Evolutionary conservation across 78 protist genomes (phyloP).

Genomic region (Pigoraptor vietnamica): DNA sequence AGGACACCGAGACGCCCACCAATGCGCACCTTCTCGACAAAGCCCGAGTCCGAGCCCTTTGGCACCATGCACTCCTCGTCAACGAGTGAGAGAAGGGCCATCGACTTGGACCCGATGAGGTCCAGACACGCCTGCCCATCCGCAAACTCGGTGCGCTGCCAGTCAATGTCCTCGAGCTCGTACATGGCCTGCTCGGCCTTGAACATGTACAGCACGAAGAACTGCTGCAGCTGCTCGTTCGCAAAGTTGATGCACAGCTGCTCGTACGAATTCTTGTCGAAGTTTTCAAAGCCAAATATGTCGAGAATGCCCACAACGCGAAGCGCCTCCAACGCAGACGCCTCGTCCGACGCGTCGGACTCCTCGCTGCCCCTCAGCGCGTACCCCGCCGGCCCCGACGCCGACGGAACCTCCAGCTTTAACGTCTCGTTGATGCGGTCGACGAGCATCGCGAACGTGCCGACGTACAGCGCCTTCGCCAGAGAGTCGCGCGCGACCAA

Average conservation of each 20-base stretch:
- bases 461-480: constrained; percentile 18
- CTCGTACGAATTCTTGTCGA: constrained; percentile 32
- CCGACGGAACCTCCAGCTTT: too few relatives aligned
- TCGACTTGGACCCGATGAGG: constrained; percentile 14
- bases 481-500: constrained; percentile 6
- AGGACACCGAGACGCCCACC: background rate
- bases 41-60: constrained; percentile 44
- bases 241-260: constrained; percentile 79
- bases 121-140: constrained; percentile 9
- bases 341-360: background rate
- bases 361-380: background rate
- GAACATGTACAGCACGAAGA: constrained; percentile 67
- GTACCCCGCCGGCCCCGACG: background rate
- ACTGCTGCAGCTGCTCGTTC: constrained; percentile 85
- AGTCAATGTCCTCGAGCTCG: constrained; percentile 40
- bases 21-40: background rate
- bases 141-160: constrained; percentile 21
- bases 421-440: constrained; percentile 6
- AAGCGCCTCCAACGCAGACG: background rate
- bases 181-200: constrained; percentile 48
- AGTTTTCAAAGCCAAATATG: constrained; percentile 82
- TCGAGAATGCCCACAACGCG: constrained; percentile 64
- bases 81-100: constrained; percentile 29
- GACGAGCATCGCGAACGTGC: constrained; percentile 9
- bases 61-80: constrained; percentile 60